Evolutionary conservation across 176 grass and related monocot genomes (phyloP).

Genomic region (Areca catechu): DNA sequence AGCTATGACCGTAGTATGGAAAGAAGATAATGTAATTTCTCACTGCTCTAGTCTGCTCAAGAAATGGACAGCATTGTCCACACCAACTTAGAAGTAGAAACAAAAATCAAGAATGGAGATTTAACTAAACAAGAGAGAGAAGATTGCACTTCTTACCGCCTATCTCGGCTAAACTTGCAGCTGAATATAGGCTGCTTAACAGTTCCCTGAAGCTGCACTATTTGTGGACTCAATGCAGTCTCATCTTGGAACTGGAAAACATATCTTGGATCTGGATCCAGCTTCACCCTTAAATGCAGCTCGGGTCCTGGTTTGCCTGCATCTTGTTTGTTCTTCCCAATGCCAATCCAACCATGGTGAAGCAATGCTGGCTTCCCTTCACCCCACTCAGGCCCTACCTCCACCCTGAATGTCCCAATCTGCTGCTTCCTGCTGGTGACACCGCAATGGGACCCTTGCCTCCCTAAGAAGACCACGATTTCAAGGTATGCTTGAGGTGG

Average conservation of each 20-base stretch:
- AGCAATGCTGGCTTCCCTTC: constrained; percentile 52
- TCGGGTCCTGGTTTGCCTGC: constrained; percentile 23
- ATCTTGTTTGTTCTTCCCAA: constrained; percentile 33
- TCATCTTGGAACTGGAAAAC: constrained; percentile 73
- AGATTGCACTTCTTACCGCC: constrained; percentile 24
- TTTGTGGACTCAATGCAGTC: constrained; percentile 50
- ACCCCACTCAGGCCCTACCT: constrained; percentile 38
- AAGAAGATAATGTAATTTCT: too few relatives aligned
- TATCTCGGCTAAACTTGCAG: constrained; percentile 75
- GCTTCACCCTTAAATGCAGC: constrained; percentile 51
- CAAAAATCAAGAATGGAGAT: too few relatives aligned
- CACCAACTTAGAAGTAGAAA: too few relatives aligned
- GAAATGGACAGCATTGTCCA: too few relatives aligned
- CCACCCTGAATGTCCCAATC: constrained; percentile 57
- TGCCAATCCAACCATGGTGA: constrained; percentile 54
- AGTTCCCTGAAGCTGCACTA: constrained; percentile 54
- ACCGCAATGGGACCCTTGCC: constrained; percentile 22
- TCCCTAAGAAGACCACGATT: constrained; percentile 39
- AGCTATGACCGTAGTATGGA: too few relatives aligned
- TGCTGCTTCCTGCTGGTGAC: constrained; percentile 30
- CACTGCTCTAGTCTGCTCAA: too few relatives aligned
- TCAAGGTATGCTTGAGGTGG: constrained; percentile 29
- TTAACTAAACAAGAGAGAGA: background rate
- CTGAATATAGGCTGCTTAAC: constrained; percentile 69
- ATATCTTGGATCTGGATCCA: constrained; percentile 68